A percentile compares a stretch with the other conserved stretches of the same genome.
Evolutionary conservation across 2,329 filamentous ascomycete genomes (phyloP).

Genomic region (Ambrosiella cleistominuta): DNA sequence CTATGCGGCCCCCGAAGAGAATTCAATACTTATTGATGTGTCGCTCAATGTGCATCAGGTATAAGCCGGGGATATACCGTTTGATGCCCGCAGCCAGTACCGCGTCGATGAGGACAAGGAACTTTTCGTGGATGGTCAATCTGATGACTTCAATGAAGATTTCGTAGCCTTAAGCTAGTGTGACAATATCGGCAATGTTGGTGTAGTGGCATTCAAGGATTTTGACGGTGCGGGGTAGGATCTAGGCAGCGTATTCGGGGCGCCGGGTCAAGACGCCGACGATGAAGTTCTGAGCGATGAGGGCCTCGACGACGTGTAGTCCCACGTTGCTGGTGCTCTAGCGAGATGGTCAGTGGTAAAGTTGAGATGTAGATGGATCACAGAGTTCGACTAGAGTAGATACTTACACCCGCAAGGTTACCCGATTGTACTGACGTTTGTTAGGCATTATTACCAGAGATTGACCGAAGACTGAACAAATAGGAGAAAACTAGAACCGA

Average conservation of each 20-base stretch:
- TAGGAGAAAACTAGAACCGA: too few relatives aligned
- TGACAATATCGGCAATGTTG: neutral
- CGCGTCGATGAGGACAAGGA: neutral
- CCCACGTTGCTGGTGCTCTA: conserved; percentile 1
- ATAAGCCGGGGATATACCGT: neutral
- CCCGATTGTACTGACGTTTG: neutral
- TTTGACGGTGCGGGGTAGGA: neutral
- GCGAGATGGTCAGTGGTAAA: neutral
- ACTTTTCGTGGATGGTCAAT: neutral
- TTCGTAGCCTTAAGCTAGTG: neutral
- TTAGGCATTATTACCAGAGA: neutral
- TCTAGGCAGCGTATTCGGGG: neutral
- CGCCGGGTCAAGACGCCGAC: neutral
- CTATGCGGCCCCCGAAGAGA: neutral
- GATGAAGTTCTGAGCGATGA: neutral
- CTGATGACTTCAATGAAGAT: conserved; percentile 1
- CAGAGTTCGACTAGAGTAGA: neutral
- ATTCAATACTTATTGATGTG: neutral
- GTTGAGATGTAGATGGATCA: too few relatives aligned
- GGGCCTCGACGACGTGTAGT: neutral
- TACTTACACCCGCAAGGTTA: conserved; percentile 1
- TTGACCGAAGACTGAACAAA: neutral
- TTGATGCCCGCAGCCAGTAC: conserved; percentile 2
- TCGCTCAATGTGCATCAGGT: neutral
- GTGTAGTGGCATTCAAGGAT: conserved; percentile 3